phyloP scores from a whole-genome alignment of 164 flowering plant species.

The Berberis vulgaris region DNA sequence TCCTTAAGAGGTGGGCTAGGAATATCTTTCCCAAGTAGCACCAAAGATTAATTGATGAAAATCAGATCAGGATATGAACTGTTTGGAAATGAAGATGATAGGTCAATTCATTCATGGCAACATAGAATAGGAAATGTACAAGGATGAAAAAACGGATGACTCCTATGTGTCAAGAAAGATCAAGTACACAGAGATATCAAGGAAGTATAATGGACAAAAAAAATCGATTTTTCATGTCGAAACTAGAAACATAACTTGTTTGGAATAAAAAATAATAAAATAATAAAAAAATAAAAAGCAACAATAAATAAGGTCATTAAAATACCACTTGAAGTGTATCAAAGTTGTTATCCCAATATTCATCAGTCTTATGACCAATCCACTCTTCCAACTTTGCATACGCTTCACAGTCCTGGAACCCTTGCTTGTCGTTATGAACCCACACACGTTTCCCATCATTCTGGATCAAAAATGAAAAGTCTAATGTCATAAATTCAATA shows the following conservation, averaged over 20 bases:
- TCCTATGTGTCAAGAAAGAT: too few relatives aligned
- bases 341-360: slow-evolving; percentile 40
- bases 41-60: too few relatives aligned
- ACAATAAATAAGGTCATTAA: not conserved
- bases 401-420: slow-evolving; percentile 50
- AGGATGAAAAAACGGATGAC: too few relatives aligned
- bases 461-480: slow-evolving; percentile 16
- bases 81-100: too few relatives aligned
- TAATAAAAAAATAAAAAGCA: not conserved
- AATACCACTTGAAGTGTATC: slow-evolving; percentile 41
- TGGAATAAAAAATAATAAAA: not conserved
- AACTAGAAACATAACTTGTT: not conserved
- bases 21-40: too few relatives aligned
- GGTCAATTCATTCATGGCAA: too few relatives aligned
- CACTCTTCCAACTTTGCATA: slow-evolving; percentile 55
- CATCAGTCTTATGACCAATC: slow-evolving; percentile 35
- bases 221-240: not conserved
- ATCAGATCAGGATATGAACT: too few relatives aligned
- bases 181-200: too few relatives aligned
- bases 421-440: slow-evolving; percentile 53
- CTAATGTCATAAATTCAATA: not conserved
- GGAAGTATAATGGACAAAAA: not conserved
- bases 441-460: slow-evolving; percentile 28
- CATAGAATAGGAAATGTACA: too few relatives aligned
- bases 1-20: too few relatives aligned